Evolutionary conservation across 305 asterid species (phyloP), one percentile per base, ranked within the genome.

Genomic region (Fraxinus nigra): DNA sequence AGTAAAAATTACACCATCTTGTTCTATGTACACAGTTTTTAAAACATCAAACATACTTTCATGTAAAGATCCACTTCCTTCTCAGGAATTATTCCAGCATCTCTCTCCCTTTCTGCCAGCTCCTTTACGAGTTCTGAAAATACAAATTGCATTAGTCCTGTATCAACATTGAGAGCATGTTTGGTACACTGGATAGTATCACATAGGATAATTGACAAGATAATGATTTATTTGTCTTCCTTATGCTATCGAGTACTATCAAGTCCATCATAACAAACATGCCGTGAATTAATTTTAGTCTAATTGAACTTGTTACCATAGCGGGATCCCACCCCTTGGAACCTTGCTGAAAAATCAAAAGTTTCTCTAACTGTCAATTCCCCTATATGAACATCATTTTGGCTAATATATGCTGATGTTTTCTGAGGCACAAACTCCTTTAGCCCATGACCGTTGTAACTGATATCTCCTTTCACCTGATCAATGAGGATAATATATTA

Each of bases 351-450:
- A 81, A 91, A 91, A 73, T 91, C 91, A 4, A 92, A 78, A 0
- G 97, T 90, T 86, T 92, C 95, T 83, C 86, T 84, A 0, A 92
- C 95, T 3, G 95, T 92, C 92, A 92, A 87, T 76, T 91, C 92
- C 35, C 89, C 92, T 1, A 89, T 77, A 61, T 92, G 97, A 43
- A 91, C 91, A 87, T 92, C 97, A 51, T 85, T 84, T 83, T 92
- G 97, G 81, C 97, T 91, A 24, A 92, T 88, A 43, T 92, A 90
- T 2, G 92, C 90, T 0, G 97, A 88, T 22, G 95, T 91, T 78
- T 89, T 92, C 9, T 78, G 87, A 0, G 97, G 90, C 4, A 87
- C 92, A 51, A 92, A 92, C 78, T 92, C 97, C 14, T 84, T 80
- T 10, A 92, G 73, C 65, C 43, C 51, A 74, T 92, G 89, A 3